phyloP scores from a whole-genome alignment of 805 yeast genomes.

The Candida maesae region DNA sequence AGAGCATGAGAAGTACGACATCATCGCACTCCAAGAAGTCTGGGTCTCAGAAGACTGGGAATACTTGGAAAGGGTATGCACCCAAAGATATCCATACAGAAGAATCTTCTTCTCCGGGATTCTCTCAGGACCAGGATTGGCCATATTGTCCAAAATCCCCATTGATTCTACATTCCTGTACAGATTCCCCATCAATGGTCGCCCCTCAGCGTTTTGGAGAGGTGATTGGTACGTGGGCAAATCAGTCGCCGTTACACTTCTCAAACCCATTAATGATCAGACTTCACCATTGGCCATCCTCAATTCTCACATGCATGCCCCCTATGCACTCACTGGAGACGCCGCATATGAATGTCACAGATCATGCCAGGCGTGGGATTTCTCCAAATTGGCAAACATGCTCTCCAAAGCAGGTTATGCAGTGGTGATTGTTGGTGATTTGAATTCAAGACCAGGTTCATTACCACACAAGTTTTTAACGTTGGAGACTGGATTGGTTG shows the following conservation, averaged over 20 bases:
- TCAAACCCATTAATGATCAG: slow-evolving; percentile 47
- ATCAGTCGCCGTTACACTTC: slow-evolving; percentile 68
- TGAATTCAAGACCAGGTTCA: slow-evolving; percentile 85
- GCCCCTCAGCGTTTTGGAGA: slow-evolving; percentile 88
- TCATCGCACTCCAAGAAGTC: slow-evolving; percentile 90
- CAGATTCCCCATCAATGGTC: slow-evolving; percentile 87
- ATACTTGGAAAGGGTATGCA: slow-evolving; percentile 46
- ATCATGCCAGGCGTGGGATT: slow-evolving; percentile 95
- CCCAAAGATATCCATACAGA: slow-evolving; percentile 51
- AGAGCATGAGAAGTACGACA: slow-evolving; percentile 54
- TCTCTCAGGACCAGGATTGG: slow-evolving; percentile 89
- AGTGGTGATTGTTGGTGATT: slow-evolving; percentile 87
- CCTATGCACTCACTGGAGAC: slow-evolving; percentile 78
- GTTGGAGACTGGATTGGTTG: slow-evolving; percentile 61
- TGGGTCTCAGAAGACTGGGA: slow-evolving; percentile 90
- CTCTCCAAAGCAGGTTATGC: slow-evolving; percentile 75
- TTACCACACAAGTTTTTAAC: slow-evolving; percentile 75
- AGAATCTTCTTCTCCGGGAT: slow-evolving; percentile 81
- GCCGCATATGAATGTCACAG: slow-evolving; percentile 89
- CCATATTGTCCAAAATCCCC: slow-evolving; percentile 78
- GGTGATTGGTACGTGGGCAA: slow-evolving; percentile 99
- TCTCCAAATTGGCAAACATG: slow-evolving; percentile 59
- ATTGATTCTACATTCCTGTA: slow-evolving; percentile 75
- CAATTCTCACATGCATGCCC: slow-evolving; percentile 97
- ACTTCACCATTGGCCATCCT: slow-evolving; percentile 67